Conservation (phyloP, 768 basidiomycete species). For the Phaffia tasmanica region DNA sequence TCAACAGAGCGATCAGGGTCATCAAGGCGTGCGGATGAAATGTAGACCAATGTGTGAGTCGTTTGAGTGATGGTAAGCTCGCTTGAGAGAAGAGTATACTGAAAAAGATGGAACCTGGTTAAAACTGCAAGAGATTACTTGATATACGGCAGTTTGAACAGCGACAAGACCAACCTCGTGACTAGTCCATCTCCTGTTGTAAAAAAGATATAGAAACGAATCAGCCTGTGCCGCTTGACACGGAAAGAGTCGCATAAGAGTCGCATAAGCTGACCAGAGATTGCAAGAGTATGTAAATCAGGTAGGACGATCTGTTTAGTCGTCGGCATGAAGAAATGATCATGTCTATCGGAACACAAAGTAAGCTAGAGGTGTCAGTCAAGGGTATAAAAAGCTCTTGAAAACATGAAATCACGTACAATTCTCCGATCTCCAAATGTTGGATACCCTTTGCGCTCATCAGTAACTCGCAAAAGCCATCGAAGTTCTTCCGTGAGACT, state of each 20-base stretch:
- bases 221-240: not conserved
- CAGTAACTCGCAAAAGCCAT: conserved; percentile 15
- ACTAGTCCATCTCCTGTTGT: not conserved
- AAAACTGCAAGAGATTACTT: too few species aligned
- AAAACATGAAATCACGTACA: not conserved
- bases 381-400: not conserved
- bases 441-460: not conserved
- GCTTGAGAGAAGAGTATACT: conserved; percentile 11
- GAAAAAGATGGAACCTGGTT: too few species aligned
- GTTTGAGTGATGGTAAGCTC: conserved; percentile 3
- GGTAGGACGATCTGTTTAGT: conserved; percentile 9
- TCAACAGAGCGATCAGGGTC: conserved; percentile 7
- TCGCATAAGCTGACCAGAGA: conserved; percentile 12
- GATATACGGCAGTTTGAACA: not conserved
- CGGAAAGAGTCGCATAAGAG: not conserved
- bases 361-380: not conserved
- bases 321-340: not conserved
- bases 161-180: not conserved
- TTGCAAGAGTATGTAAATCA: conserved; percentile 18
- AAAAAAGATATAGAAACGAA: not conserved
- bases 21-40: not conserved
- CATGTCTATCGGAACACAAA: not conserved
- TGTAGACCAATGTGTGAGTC: conserved; percentile 17
- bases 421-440: conserved; percentile 20
- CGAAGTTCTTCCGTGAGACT: conserved; percentile 5